Base-by-base conservation (phyloP, 1,139 yeast genomes). In the Yamadazyma aaseri region DNA sequence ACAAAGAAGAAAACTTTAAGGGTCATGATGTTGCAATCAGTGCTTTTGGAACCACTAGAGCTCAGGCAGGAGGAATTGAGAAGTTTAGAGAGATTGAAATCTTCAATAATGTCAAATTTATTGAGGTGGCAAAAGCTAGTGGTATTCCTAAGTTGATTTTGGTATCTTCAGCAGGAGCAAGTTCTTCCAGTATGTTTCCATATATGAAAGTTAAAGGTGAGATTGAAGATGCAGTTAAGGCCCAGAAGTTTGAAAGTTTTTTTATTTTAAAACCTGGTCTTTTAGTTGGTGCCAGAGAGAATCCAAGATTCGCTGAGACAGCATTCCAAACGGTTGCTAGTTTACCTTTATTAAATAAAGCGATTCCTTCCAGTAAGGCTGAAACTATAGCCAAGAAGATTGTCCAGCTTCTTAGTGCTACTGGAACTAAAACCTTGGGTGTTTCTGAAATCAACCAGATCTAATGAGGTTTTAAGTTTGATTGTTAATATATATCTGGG, bases 21-120 rank as follows among this genome's bases (percentile, higher is more conserved):
- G 45, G 45, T 10, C 21, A 30, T 15, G 43, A 42, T 28, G 36
- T 39, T 12, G 49, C 49, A 8, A 46, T 46, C 17, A 28, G 38
- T 26, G 77, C 80, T 0, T 72, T 86, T 47, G 95, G 89, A n/a
- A 83, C 95, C 11, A 86, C 95, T 1, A 67, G 73, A 34, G 80
- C 74, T 1, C 68, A 61, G 12, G 95, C 89, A 3, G 92, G 92
- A 20, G 32, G 39, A 3, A 27, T 32, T n/a, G 84, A 73, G 17
- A 71, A 76, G 15, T 89, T 85, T 58, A 68, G 70, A 43, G 65
- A 68, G 44, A 79, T 86, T 42, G 96, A 86, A 50, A 74, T 79
- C 47, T 94, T 84, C 31, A 61, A 79, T 44, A 86, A 84, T 50
- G 57, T 73, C 27, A 75, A 66, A 20, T 59, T 81, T 26, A 92